phyloP scores from a whole-genome alignment of 2,329 filamentous ascomycete genomes.

The Rhynchosporium graminicola region DNA sequence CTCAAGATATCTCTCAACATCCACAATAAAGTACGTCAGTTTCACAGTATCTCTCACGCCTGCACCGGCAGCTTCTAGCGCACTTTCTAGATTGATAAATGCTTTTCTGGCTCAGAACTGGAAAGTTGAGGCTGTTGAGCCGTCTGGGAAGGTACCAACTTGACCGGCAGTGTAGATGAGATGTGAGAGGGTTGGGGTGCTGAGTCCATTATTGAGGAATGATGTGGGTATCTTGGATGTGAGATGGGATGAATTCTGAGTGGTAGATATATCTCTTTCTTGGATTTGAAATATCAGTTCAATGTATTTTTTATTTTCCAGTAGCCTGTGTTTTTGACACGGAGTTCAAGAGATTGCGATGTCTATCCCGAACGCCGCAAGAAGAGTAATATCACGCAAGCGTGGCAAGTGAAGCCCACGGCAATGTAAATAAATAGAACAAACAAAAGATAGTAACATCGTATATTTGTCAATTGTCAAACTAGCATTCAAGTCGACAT shows the following conservation, averaged over 20 bases:
- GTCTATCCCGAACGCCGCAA: background rate
- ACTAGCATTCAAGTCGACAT: no score
- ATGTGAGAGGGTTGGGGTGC: background rate
- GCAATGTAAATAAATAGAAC: no score
- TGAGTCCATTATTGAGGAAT: background rate
- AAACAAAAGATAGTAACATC: no score
- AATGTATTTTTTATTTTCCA: background rate
- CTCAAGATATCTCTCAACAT: background rate
- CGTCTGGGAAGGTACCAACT: background rate
- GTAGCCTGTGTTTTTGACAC: background rate
- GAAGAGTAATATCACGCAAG: no score
- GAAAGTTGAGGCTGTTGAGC: background rate
- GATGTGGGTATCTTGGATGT: background rate
- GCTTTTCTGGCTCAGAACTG: conserved; percentile 13
- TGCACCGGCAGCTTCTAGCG: conserved; percentile 12
- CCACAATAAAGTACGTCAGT: conserved; percentile 8
- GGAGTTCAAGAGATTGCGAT: conserved; percentile 1
- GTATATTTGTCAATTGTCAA: no score
- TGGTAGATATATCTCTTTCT: background rate
- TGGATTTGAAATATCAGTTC: background rate
- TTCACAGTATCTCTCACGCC: conserved; percentile 12
- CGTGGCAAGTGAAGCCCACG: no score
- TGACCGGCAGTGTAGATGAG: conserved; percentile 16
- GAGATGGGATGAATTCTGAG: background rate
- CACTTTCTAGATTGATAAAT: conserved; percentile 11